Base-by-base conservation (phyloP, 352 stramenopile species). In the Phytophthora boehmeriae region DNA sequence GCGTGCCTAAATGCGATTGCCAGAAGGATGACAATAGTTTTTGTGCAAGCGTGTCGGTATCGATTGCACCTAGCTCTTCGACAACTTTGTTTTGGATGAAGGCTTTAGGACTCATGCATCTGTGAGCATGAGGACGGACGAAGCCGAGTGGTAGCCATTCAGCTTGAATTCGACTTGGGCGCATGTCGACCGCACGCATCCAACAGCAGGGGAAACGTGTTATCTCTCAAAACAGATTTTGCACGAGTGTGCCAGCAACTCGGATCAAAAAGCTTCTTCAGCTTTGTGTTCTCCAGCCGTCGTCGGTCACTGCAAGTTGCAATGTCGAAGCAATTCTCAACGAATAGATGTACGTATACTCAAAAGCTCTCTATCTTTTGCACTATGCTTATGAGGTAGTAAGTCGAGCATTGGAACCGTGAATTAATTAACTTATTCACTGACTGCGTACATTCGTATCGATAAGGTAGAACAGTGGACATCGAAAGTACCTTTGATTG, bases 401-500 rank as follows among this genome's bases (percentile, higher is more conserved):
- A n/a, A n/a, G n/a, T n/a, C n/a, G n/a, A n/a, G n/a, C n/a, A n/a
- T n/a, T n/a, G n/a, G n/a, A n/a, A n/a, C n/a, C n/a, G n/a, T n/a
- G n/a, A n/a, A n/a, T n/a, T n/a, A n/a, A n/a, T n/a, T n/a, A n/a
- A n/a, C n/a, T n/a, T n/a, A n/a, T n/a, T n/a, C n/a, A n/a, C n/a
- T n/a, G n/a, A n/a, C n/a, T n/a, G n/a, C n/a, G n/a, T n/a, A n/a
- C n/a, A n/a, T n/a, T n/a, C n/a, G n/a, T n/a, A n/a, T n/a, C n/a
- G n/a, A n/a, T n/a, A n/a, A 6, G 25, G 6, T 6, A 30, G 6
- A 30, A 30, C 6, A 8, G 25, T 30, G 25, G 25, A 42, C 45
- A 52, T 52, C 45, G 41, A 52, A 27, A 1, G 28, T n/a, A n/a
- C 8, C 48, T 53, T 62, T 49, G 54, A 48, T 43, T 54, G 43